phyloP scores from a whole-genome alignment of 2,329 filamentous ascomycete species.

The Scleromitrula shiraiana region DNA sequence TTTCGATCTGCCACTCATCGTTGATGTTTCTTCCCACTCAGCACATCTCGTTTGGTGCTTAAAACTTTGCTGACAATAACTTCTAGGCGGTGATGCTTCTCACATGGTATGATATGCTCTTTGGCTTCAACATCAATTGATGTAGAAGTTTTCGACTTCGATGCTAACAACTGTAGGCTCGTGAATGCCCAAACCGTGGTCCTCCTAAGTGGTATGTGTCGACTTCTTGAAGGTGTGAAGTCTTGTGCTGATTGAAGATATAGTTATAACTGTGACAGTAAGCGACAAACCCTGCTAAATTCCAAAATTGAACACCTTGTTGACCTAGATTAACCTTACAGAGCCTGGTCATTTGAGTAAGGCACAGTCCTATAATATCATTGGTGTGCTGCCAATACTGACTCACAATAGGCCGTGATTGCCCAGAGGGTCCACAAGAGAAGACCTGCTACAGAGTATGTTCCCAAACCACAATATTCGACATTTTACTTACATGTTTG shows the following conservation, averaged over 20 bases:
- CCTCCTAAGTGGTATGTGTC: conserved; percentile 67
- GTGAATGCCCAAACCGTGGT: conserved; percentile 79
- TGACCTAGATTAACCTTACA: conserved; percentile 23
- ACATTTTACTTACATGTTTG: background rate
- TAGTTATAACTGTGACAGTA: conserved; percentile 78
- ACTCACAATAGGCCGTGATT: conserved; percentile 64
- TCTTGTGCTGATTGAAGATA: conserved; percentile 8
- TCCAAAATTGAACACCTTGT: conserved; percentile 28
- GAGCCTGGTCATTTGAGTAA: conserved; percentile 70
- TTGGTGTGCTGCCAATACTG: conserved; percentile 19
- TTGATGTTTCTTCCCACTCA: background rate
- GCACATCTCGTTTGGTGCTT: background rate
- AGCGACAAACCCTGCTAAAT: conserved; percentile 31
- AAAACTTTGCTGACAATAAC: conserved; percentile 20
- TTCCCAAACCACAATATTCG: background rate
- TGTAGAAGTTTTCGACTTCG: background rate
- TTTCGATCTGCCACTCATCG: background rate
- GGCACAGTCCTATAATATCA: conserved; percentile 29
- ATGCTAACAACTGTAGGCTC: conserved; percentile 47
- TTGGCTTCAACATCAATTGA: too few species aligned
- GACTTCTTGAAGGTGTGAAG: background rate
- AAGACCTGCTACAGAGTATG: conserved; percentile 62
- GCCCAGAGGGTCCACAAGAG: conserved; percentile 82
- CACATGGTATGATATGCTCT: conserved; percentile 54
- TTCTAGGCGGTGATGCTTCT: conserved; percentile 60